Conservation (phyloP, 495 filamentous ascomycete genomes). For the Aspergillus indologenus region DNA sequence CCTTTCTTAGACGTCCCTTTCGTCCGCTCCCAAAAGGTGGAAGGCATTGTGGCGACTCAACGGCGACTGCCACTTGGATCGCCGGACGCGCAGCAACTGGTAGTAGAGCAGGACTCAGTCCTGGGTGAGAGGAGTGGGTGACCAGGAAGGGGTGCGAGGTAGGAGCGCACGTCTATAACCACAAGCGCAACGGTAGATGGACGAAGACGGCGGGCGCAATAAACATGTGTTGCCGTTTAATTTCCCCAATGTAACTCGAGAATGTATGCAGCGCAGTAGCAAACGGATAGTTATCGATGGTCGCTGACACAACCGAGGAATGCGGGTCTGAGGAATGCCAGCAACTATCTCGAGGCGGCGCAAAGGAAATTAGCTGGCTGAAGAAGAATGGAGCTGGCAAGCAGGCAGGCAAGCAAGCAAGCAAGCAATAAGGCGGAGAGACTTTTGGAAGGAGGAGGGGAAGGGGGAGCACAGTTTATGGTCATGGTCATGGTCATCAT, state of each 20-base stretch:
- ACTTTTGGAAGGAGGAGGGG: too few species aligned
- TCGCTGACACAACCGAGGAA: conserved; percentile 22
- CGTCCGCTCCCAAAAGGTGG: conserved; percentile 38
- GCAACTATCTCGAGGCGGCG: not conserved
- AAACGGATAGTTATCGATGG: conserved; percentile 4
- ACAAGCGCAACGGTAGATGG: not conserved
- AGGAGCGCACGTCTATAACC: conserved; percentile 10
- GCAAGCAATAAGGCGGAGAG: not conserved
- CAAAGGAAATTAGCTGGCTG: conserved; percentile 5
- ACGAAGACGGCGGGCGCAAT: conserved; percentile 19
- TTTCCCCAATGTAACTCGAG: conserved; percentile 18
- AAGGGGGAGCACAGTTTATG: too few species aligned
- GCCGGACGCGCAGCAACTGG: not conserved
- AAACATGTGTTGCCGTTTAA: conserved; percentile 12
- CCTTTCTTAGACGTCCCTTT: conserved; percentile 49
- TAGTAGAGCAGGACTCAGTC: conserved; percentile 3
- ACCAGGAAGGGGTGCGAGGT: not conserved
- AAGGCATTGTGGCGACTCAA: conserved; percentile 29
- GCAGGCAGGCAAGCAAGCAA: not conserved
- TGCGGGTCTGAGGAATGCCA: conserved; percentile 20
- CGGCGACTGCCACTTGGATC: not conserved
- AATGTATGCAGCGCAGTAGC: conserved; percentile 8
- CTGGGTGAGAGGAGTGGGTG: not conserved
- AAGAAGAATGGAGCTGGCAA: not conserved
- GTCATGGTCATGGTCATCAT: not conserved